Percentiles rank a stretch among this genome's conserved stretches.
phyloP scores from a whole-genome alignment of 768 basidiomycete genomes.

The Xerocomus brunneocitrinus region DNA sequence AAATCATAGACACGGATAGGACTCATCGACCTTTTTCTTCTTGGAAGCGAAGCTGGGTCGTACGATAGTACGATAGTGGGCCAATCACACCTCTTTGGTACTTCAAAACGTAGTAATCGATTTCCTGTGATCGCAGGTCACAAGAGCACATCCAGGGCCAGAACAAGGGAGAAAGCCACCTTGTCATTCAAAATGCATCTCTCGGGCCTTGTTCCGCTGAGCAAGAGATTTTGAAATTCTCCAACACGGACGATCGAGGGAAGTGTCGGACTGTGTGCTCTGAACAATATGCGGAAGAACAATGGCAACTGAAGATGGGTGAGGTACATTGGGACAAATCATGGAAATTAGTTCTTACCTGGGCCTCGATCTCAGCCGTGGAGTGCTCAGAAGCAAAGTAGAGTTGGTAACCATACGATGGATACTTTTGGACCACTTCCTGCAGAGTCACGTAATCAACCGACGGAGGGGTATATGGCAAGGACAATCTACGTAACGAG shows the following conservation, averaged over 20 bases:
- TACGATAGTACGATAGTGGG: slow-evolving; percentile 77
- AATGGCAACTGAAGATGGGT: slow-evolving; percentile 27
- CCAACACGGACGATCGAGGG: neutral
- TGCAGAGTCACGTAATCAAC: slow-evolving; percentile 45
- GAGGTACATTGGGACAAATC: neutral
- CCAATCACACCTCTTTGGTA: slow-evolving; percentile 55
- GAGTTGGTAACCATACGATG: slow-evolving; percentile 63
- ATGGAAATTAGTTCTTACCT: slow-evolving; percentile 36
- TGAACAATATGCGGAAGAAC: slow-evolving; percentile 17
- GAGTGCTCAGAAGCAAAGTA: slow-evolving; percentile 56
- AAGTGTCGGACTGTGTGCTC: neutral
- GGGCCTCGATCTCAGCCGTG: slow-evolving; percentile 50
- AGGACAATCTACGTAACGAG: slow-evolving; percentile 46
- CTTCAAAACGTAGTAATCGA: slow-evolving; percentile 45
- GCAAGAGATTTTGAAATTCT: slow-evolving; percentile 8
- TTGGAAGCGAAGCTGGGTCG: slow-evolving; percentile 52
- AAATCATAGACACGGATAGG: neutral
- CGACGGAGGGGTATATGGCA: slow-evolving; percentile 63
- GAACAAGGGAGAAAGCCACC: slow-evolving; percentile 8
- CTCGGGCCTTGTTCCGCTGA: slow-evolving; percentile 1
- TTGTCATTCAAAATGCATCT: slow-evolving; percentile 18
- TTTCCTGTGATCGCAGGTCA: slow-evolving; percentile 42
- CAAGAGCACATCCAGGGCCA: neutral
- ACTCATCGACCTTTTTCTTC: slow-evolving; percentile 48
- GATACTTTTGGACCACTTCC: slow-evolving; percentile 46